Conservation (phyloP, 768 basidiomycete species). For the Lentinula detonsa region DNA sequence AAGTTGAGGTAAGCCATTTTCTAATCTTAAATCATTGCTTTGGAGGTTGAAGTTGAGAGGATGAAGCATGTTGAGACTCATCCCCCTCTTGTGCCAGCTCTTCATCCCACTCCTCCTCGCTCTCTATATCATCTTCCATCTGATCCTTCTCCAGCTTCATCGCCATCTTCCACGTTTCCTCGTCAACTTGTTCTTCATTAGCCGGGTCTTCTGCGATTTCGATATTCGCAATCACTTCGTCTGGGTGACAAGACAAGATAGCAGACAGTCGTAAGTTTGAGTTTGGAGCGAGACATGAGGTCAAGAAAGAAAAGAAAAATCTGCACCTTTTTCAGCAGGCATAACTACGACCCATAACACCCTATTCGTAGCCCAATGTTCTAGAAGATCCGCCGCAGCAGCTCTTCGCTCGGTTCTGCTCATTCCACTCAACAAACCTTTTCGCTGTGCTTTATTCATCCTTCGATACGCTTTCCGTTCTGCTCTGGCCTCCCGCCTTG, state of each 20-base stretch:
- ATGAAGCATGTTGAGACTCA: neutral
- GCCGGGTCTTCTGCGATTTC: slow-evolving; percentile 13
- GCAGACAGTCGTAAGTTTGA: neutral
- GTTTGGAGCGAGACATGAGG: neutral
- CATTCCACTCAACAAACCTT: neutral
- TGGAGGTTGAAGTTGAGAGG: neutral
- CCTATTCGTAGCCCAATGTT: slow-evolving; percentile 13
- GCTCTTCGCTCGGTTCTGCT: slow-evolving; percentile 10
- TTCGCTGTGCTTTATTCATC: neutral
- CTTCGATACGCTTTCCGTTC: slow-evolving; percentile 1
- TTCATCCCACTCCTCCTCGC: slow-evolving; percentile 4
- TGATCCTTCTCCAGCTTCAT: slow-evolving; percentile 6
- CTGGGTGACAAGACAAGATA: neutral
- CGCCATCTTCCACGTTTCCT: neutral
- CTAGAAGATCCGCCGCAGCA: slow-evolving; percentile 15
- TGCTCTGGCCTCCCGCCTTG: neutral
- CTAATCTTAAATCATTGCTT: neutral
- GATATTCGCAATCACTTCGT: slow-evolving; percentile 15
- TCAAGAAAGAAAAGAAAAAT: neutral
- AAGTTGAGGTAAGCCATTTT: too few species aligned
- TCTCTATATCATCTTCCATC: neutral
- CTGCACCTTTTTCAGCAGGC: slow-evolving; percentile 13
- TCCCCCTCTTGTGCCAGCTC: neutral
- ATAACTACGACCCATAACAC: slow-evolving; percentile 19
- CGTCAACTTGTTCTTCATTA: slow-evolving; percentile 7